These are phyloP conservation scores for Globisporangium lucens DNA, from an alignment of 352 stramenopile genomes.

Conservation along the genomic window DNA sequence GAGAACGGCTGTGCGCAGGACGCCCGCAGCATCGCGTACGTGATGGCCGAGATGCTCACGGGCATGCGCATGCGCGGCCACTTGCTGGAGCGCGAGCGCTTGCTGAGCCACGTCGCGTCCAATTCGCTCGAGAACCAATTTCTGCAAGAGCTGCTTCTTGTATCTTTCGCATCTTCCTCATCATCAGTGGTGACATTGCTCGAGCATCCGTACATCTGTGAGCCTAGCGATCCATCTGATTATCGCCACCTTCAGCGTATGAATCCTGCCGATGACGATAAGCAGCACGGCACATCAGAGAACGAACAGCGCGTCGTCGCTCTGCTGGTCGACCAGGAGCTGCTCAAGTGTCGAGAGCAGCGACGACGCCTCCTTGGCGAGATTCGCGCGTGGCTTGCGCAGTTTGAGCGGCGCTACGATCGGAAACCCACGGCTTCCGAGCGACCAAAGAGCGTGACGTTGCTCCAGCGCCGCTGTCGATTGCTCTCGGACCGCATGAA, in stretches of 20 bases:
- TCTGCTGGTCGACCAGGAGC: constrained; percentile 40
- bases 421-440: constrained; percentile 40
- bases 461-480: constrained; percentile 33
- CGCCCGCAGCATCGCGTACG: constrained; percentile 49
- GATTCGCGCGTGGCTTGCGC: constrained; percentile 41
- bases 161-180: not conserved
- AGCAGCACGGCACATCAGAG: not conserved
- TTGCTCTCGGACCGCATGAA: constrained; percentile 35
- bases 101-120: constrained; percentile 25
- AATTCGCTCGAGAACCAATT: constrained; percentile 30
- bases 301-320: constrained; percentile 18
- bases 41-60: constrained; percentile 64
- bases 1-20: constrained; percentile 28
- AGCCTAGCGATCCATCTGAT: not conserved
- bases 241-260: not conserved
- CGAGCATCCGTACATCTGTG: constrained; percentile 20
- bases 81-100: constrained; percentile 28
- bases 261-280: not conserved
- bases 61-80: constrained; percentile 31
- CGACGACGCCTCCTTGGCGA: constrained; percentile 35
- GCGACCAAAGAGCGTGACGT: constrained; percentile 29
- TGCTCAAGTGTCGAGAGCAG: constrained; percentile 34
- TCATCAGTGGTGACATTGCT: constrained; percentile 14
- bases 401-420: constrained; percentile 56
- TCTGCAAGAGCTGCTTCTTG: constrained; percentile 27